These are phyloP conservation scores for Dendrobium catenatum DNA, from an alignment of 106 monocot species.

Conservation along the genomic window DNA sequence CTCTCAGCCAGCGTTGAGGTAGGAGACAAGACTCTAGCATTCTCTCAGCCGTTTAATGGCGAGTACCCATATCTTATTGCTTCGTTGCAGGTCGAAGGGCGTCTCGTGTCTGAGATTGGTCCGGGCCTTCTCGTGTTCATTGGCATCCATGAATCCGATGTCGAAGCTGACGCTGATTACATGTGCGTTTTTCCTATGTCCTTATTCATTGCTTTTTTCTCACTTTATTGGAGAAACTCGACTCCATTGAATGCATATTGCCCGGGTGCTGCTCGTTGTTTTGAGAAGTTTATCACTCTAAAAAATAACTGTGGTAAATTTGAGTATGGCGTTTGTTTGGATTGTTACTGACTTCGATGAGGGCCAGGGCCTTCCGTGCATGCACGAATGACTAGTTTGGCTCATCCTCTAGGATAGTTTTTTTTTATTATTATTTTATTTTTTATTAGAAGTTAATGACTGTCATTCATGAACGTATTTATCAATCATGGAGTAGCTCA, in stretches of 20 bases:
- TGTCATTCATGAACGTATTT: not conserved
- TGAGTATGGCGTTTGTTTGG: not conserved
- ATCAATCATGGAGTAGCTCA: too few relatives aligned
- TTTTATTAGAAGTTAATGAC: not conserved
- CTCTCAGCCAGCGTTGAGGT: constrained; percentile 91
- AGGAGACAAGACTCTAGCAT: not conserved
- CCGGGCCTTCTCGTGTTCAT: constrained; percentile 84
- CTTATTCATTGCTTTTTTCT: not conserved
- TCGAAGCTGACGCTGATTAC: constrained; percentile 84
- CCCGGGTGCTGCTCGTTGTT: not conserved
- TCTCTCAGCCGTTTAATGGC: not conserved
- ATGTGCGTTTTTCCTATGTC: constrained; percentile 30
- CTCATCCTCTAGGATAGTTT: not conserved
- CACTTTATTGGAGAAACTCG: not conserved
- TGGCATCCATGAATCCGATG: constrained; percentile 76
- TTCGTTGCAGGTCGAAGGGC: constrained; percentile 59
- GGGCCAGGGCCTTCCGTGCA: not conserved
- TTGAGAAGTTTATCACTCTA: not conserved
- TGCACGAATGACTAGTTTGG: not conserved
- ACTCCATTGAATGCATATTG: not conserved
- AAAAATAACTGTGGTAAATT: not conserved
- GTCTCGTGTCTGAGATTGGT: constrained; percentile 76
- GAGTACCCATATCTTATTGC: not conserved
- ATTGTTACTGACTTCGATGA: not conserved
- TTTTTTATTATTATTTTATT: not conserved